Evolutionary conservation across 495 filamentous ascomycete genomes (phyloP).

Genomic region (Lasiosphaeria miniovina): DNA sequence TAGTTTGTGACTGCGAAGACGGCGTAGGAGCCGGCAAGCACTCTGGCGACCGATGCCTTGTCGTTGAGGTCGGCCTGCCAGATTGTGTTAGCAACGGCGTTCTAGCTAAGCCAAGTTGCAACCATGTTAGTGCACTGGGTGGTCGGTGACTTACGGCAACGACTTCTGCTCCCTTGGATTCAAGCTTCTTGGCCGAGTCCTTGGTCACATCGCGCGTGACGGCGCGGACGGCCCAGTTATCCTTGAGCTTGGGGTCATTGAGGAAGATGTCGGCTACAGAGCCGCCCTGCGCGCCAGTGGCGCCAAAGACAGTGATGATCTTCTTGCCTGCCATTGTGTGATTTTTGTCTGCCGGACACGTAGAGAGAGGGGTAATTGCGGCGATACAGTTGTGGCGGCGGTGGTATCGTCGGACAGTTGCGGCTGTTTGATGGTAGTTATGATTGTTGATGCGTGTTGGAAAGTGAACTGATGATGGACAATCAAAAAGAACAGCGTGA

Average conservation of each 20-base stretch:
- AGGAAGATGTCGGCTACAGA: constrained; percentile 49
- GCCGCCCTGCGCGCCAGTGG: constrained; percentile 61
- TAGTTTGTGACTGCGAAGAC: constrained; percentile 50
- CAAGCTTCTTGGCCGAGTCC: constrained; percentile 41
- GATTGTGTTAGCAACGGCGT: constrained; percentile 7
- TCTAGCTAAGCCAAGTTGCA: constrained; percentile 4
- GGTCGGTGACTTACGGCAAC: constrained; percentile 28
- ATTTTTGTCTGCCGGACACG: too few species aligned
- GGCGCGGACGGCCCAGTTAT: constrained; percentile 38
- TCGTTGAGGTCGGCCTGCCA: constrained; percentile 38
- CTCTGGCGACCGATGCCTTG: constrained; percentile 41
- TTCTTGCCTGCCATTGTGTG: constrained; percentile 12
- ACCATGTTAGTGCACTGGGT: constrained; percentile 17
- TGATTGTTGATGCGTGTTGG: too few species aligned
- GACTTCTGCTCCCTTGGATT: constrained; percentile 43
- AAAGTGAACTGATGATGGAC: too few species aligned
- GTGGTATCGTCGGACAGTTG: too few species aligned
- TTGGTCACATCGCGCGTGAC: constrained; percentile 56
- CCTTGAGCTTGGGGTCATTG: constrained; percentile 11
- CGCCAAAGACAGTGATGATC: constrained; percentile 59
- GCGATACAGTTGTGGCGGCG: too few species aligned
- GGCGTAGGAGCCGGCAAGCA: constrained; percentile 43
- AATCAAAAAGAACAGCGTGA: too few species aligned
- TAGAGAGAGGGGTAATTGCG: too few species aligned
- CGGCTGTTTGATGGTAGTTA: too few species aligned